Conservation (phyloP, 192 early-diverging fungal genomes). For the Obelidium mucronatum region DNA sequence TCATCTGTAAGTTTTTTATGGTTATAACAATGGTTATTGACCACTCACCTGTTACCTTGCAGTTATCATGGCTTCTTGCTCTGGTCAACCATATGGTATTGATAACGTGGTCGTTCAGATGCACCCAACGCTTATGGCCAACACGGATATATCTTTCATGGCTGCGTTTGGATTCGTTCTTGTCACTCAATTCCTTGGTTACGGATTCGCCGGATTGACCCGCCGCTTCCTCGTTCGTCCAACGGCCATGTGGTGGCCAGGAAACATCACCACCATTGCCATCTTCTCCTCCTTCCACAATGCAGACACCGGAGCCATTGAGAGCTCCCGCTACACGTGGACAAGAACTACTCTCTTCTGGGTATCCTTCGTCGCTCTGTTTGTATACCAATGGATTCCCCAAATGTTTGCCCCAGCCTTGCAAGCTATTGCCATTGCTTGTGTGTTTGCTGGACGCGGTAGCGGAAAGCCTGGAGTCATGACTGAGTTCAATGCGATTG, state of each 20-base stretch:
- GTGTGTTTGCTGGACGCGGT: slow-evolving; percentile 12
- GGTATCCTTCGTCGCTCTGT: slow-evolving; percentile 13
- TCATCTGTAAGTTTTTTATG: too few species aligned
- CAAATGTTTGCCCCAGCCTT: slow-evolving; percentile 4
- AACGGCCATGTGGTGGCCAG: slow-evolving; percentile 71
- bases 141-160: slow-evolving; percentile 18
- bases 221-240: too few species aligned
- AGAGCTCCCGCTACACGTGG: background rate
- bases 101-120: slow-evolving; percentile 2
- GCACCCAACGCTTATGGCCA: background rate
- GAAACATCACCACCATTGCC: slow-evolving; percentile 45
- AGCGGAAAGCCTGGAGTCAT: background rate
- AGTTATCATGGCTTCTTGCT: background rate
- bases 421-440: slow-evolving; percentile 10
- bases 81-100: background rate
- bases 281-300: slow-evolving; percentile 22
- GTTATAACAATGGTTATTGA: too few species aligned
- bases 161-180: slow-evolving; percentile 55
- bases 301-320: background rate
- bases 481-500: background rate
- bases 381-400: slow-evolving; percentile 17
- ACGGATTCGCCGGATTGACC: too few species aligned
- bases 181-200: too few species aligned
- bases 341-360: slow-evolving; percentile 3
- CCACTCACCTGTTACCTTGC: too few species aligned